These are phyloP conservation scores for Lactifluus piperatus DNA, from an alignment of 768 basidiomycete genomes.

Conservation along the genomic window DNA sequence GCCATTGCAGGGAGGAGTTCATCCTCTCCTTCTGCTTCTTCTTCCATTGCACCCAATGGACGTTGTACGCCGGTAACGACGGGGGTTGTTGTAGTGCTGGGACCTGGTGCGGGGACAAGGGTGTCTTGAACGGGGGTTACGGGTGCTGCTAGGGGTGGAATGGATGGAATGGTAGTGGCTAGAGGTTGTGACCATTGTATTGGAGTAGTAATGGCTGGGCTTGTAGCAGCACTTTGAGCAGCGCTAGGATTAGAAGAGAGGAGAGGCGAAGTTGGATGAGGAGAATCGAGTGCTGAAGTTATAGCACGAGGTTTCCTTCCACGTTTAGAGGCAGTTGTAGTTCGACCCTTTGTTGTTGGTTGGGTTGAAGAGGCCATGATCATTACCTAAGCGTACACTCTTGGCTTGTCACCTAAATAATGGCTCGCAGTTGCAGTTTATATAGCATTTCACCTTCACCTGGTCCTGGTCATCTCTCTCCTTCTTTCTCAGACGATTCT, in stretches of 20 bases:
- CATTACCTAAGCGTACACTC: background rate
- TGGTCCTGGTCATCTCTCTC: slow-evolving; percentile 37
- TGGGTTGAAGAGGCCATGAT: background rate
- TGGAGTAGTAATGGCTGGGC: background rate
- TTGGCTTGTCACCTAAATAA: background rate
- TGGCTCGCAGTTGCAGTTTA: slow-evolving; percentile 28
- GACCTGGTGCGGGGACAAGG: background rate
- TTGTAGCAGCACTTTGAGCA: background rate
- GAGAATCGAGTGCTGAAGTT: slow-evolving; percentile 2
- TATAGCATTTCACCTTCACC: slow-evolving; percentile 34
- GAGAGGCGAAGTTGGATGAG: slow-evolving; percentile 1
- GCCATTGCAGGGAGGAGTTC: slow-evolving; percentile 79
- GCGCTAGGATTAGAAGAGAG: background rate
- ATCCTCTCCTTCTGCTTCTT: slow-evolving; percentile 62
- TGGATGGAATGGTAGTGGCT: background rate
- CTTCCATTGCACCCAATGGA: slow-evolving; percentile 22
- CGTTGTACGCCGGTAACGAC: slow-evolving; percentile 11
- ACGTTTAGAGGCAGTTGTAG: slow-evolving; percentile 7
- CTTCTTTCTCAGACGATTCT: slow-evolving; percentile 28
- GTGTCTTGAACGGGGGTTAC: background rate
- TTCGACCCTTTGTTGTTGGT: background rate
- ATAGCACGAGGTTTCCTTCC: slow-evolving; percentile 16
- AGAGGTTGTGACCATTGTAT: slow-evolving; percentile 12
- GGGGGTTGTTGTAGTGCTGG: background rate
- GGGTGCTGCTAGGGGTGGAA: background rate